Base-by-base conservation (phyloP, 805 yeast species). In the Kazachstania viticola region DNA sequence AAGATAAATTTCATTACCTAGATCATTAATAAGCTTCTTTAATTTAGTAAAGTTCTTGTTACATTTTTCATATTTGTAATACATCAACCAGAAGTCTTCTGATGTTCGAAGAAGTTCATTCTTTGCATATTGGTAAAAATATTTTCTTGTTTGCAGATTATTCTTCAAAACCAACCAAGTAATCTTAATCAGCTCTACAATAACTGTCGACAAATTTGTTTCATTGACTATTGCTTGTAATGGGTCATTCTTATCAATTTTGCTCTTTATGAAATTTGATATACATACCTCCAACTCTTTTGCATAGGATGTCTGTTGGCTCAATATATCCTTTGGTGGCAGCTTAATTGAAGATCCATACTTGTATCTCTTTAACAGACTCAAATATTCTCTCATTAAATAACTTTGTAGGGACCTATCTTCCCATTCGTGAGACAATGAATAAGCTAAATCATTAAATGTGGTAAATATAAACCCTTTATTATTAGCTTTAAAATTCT, bases 21-120 rank as follows among this genome's bases (percentile, higher is more conserved):
- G 45, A 25, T 65, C 60, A 13, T 58, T 49, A 9, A 74, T 55
- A 12, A 76, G 57, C 27, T 55, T 61, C 14, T 61, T 53, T 17
- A 76, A 39, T 37, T 71, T 69, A 17, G 48, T 48, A 19, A 62
- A 54, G 37, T 74, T 73, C 14, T 60, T 54, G 29, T 60, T 60
- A 1, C 42, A 32, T 15, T 61, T 63, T 38, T 76, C 79, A 43
- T 68, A 73, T 29, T 70, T 68, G 38, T 77, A 64, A 37, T 57
- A 73, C 25, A 65, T 63, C 9, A 53, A 46, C 85, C 85, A 79
- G 42, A 75, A 79, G 14, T 62, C 44, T 4, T 53, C 51, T 1
- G 73, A 67, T 5, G 56, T 45, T 27, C 54, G 54, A 11, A 75
- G 45, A 9, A 39, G 30, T 5, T 44, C 42, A 15, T 39, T 31